Percentiles rank a stretch among this genome's conserved stretches.
Evolutionary conservation across 2,329 filamentous ascomycete genomes (phyloP).

Genomic region (Colletotrichum tropicicola): DNA sequence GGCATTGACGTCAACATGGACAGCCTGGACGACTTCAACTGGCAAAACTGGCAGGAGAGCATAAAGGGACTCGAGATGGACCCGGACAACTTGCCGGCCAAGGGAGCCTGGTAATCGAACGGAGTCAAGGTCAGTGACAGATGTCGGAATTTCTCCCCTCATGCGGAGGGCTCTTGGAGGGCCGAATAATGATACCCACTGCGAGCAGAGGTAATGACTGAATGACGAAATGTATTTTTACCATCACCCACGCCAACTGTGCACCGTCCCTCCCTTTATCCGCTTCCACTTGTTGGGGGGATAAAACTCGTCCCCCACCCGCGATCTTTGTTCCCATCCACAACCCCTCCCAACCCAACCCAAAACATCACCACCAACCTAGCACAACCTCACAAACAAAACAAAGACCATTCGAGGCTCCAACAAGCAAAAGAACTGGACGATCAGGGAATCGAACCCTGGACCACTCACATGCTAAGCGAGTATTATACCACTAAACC

Average conservation of each 20-base stretch:
- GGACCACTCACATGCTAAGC: slow-evolving; percentile 27
- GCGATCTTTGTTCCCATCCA: neutral
- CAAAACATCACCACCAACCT: neutral
- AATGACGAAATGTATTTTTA: slow-evolving; percentile 11
- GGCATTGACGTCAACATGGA: slow-evolving; percentile 47
- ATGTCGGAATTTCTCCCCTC: slow-evolving; percentile 13
- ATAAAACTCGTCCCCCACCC: neutral
- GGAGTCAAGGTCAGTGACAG: neutral
- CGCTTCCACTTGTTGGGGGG: too few relatives aligned
- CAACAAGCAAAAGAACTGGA: slow-evolving; percentile 5
- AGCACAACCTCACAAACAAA: neutral
- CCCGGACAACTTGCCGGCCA: slow-evolving; percentile 17
- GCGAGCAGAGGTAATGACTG: slow-evolving; percentile 19
- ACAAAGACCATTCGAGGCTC: accelerated
- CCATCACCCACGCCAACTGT: neutral
- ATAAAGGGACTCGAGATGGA: slow-evolving; percentile 48
- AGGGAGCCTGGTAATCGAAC: slow-evolving; percentile 17
- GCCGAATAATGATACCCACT: slow-evolving; percentile 26
- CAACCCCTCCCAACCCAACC: neutral
- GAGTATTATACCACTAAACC: slow-evolving; percentile 29
- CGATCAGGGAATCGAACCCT: slow-evolving; percentile 24
- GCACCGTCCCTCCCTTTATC: neutral
- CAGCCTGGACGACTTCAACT: slow-evolving; percentile 53
- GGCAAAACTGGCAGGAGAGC: slow-evolving; percentile 58
- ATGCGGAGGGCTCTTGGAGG: neutral